A percentile compares a stretch with the other conserved stretches of the same genome.
These are phyloP conservation scores for Erysimum cheiri DNA, from an alignment of 441 rosid species.

Conservation along the genomic window DNA sequence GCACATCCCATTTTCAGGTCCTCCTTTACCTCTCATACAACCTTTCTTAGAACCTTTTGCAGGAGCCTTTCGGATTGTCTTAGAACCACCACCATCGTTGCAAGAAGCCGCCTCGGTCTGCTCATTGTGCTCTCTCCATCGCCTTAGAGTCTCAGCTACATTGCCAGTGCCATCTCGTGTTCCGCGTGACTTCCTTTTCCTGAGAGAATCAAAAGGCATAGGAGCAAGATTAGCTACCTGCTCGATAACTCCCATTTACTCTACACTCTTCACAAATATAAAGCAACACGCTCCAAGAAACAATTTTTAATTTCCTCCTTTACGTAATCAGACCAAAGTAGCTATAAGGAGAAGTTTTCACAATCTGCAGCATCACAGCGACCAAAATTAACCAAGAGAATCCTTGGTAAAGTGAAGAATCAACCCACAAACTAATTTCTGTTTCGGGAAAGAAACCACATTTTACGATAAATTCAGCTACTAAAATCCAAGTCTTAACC, in stretches of 20 bases:
- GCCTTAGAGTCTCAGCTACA: constrained; percentile 59
- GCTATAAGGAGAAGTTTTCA: constrained; percentile 27
- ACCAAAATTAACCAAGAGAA: not conserved
- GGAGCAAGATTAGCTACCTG: constrained; percentile 23
- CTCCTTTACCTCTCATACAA: constrained; percentile 92
- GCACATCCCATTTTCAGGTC: constrained; percentile 66
- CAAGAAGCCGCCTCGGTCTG: constrained; percentile 34
- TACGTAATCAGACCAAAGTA: constrained; percentile 24
- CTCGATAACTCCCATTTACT: constrained; percentile 22
- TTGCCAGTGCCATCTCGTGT: constrained; percentile 33
- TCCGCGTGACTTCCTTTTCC: constrained; percentile 54
- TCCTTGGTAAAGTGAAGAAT: not conserved
- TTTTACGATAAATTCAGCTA: not conserved
- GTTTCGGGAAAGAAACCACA: not conserved
- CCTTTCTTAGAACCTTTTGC: constrained; percentile 82
- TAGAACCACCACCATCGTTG: constrained; percentile 24
- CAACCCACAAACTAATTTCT: not conserved
- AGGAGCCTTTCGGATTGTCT: constrained; percentile 48
- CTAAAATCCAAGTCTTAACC: not conserved
- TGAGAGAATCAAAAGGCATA: constrained; percentile 23
- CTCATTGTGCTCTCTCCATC: constrained; percentile 66
- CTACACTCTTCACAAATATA: not conserved
- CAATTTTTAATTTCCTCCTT: constrained; percentile 3
- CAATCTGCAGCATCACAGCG: constrained; percentile 35
- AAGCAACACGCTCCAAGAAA: constrained; percentile 4